These are phyloP conservation scores for Fragaria nilgerrensis DNA, from an alignment of 306 rosid genomes.

Conservation along the genomic window DNA sequence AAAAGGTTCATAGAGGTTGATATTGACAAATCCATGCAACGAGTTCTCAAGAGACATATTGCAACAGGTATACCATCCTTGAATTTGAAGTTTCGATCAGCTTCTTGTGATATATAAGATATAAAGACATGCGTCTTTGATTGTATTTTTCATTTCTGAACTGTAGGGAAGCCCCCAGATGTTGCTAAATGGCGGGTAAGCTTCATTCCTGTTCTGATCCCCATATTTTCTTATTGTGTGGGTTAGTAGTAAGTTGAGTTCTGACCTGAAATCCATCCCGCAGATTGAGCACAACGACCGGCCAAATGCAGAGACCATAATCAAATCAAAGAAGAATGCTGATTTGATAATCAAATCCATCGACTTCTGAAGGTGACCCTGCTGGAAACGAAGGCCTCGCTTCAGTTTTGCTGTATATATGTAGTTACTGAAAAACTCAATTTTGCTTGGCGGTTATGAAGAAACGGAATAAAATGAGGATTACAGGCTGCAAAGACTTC, in stretches of 20 bases:
- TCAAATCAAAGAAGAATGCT: conserved; percentile 76
- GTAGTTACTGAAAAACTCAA: neutral
- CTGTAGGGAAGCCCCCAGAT: conserved; percentile 63
- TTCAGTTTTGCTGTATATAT: neutral
- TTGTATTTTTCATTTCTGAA: conserved; percentile 12
- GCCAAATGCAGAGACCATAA: conserved; percentile 76
- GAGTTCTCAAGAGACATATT: conserved; percentile 80
- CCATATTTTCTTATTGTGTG: neutral
- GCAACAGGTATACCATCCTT: conserved; percentile 56
- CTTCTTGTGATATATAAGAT: conserved; percentile 6
- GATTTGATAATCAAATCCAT: conserved; percentile 71
- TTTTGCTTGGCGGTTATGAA: neutral
- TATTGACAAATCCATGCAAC: conserved; percentile 71
- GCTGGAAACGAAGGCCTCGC: neutral
- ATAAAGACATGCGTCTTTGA: neutral
- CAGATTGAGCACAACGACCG: conserved; percentile 86
- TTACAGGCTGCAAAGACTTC: neutral
- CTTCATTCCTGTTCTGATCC: conserved; percentile 7
- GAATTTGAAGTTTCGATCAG: neutral
- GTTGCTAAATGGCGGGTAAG: conserved; percentile 82
- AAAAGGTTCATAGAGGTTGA: conserved; percentile 73
- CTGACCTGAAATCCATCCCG: conserved; percentile 6
- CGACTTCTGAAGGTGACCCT: conserved; percentile 49
- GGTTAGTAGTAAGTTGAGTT: neutral
- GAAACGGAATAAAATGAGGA: neutral